A percentile compares a stretch with the other conserved stretches of the same genome.
Evolutionary conservation across 768 basidiomycete species (phyloP).

Genomic region (Roridomyces roridus): DNA sequence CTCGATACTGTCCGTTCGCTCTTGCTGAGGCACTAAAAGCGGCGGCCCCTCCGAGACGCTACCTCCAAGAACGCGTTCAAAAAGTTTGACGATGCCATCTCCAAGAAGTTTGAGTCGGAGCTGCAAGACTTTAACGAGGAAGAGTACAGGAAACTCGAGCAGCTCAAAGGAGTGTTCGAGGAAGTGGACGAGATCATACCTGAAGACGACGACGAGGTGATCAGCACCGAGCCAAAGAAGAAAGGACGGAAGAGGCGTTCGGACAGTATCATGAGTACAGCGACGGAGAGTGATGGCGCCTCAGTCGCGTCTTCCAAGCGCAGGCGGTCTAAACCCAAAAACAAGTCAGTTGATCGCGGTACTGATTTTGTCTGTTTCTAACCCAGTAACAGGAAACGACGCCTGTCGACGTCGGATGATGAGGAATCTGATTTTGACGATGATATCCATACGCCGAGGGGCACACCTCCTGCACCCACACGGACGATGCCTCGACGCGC

Average conservation of each 20-base stretch:
- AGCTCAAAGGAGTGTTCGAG: conserved; percentile 67
- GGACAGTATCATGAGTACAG: conserved; percentile 57
- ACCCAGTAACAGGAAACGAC: conserved; percentile 49
- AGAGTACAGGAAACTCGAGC: conserved; percentile 68
- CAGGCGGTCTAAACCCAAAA: conserved; percentile 39
- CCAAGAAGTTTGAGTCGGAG: conserved; percentile 75
- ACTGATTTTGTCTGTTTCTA: neutral
- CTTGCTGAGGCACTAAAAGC: conserved; percentile 30
- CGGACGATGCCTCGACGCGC: conserved; percentile 62
- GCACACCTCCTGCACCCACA: conserved; percentile 45
- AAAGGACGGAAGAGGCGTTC: conserved; percentile 66
- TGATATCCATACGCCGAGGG: conserved; percentile 30
- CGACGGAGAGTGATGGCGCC: conserved; percentile 43
- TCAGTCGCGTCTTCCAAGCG: conserved; percentile 42
- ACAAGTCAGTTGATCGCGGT: conserved; percentile 43
- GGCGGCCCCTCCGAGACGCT: conserved; percentile 56
- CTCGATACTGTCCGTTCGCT: neutral
- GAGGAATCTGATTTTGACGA: conserved; percentile 48
- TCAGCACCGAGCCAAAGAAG: conserved; percentile 45
- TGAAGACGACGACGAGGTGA: conserved; percentile 63
- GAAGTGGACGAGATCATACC: conserved; percentile 78
- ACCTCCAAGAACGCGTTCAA: conserved; percentile 70
- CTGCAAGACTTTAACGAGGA: conserved; percentile 76
- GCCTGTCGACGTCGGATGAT: conserved; percentile 60
- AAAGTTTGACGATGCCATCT: conserved; percentile 69